phyloP scores from a whole-genome alignment of 202 grass and related monocot genomes.

The Hordeum pubiflorum region DNA sequence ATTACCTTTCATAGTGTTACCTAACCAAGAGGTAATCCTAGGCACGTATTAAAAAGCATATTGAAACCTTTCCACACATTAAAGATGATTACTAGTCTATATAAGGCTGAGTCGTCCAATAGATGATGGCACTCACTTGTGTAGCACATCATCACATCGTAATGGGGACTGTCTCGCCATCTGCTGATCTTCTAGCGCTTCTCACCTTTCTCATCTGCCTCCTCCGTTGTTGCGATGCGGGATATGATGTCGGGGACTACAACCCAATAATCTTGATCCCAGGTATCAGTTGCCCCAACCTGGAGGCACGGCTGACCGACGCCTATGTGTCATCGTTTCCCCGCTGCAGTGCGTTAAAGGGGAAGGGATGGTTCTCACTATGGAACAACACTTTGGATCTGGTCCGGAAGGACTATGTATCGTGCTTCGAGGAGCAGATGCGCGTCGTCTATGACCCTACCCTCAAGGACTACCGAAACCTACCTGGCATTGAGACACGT shows the following conservation, averaged over 20 bases:
- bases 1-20: too few relatives aligned
- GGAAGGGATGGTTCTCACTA: background rate
- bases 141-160: background rate
- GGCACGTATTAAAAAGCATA: background rate
- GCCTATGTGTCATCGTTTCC: background rate
- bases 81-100: background rate
- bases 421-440: background rate
- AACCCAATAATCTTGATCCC: background rate
- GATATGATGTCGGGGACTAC: background rate
- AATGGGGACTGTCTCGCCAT: background rate
- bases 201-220: background rate
- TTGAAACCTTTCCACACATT: background rate
- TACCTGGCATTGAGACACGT: background rate
- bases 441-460: background rate
- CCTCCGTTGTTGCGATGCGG: background rate
- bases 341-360: background rate
- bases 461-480: background rate
- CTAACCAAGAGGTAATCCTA: background rate
- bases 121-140: background rate
- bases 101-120: background rate
- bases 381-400: background rate
- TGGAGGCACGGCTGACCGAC: background rate
- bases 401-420: background rate
- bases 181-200: background rate
- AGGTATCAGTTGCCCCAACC: background rate